Evolutionary conservation across 768 basidiomycete genomes (phyloP).

Genomic region (Pulveroboletus sp.): DNA sequence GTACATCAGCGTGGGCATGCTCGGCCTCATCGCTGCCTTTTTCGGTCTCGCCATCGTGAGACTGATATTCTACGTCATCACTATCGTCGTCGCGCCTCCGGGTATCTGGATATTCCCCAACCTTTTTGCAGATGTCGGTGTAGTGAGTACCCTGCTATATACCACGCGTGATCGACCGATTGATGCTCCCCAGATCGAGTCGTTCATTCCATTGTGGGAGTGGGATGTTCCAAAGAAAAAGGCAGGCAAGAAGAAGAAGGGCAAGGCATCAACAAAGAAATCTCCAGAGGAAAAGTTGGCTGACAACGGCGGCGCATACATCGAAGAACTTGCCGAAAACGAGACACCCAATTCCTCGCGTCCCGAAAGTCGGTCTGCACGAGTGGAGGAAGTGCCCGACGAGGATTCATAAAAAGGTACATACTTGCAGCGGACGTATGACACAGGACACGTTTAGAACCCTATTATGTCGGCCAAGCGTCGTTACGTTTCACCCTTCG

Average conservation of each 20-base stretch:
- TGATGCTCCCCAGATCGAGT: slow-evolving; percentile 69
- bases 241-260: slow-evolving; percentile 62
- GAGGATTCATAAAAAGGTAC: slow-evolving; percentile 33
- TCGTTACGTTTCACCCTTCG: neutral
- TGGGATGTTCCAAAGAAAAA: slow-evolving; percentile 86
- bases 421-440: neutral
- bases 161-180: neutral
- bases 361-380: slow-evolving; percentile 35
- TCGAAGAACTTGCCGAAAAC: slow-evolving; percentile 34
- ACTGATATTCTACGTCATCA: slow-evolving; percentile 90
- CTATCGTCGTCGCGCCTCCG: slow-evolving; percentile 77
- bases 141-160: slow-evolving; percentile 56
- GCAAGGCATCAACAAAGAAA: slow-evolving; percentile 30
- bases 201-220: slow-evolving; percentile 95
- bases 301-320: slow-evolving; percentile 37
- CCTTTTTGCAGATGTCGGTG: slow-evolving; percentile 96
- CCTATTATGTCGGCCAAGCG: neutral
- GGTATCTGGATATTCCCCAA: slow-evolving; percentile 99
- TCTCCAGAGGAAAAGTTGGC: slow-evolving; percentile 40
- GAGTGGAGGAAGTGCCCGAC: slow-evolving; percentile 45
- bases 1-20: slow-evolving; percentile 87
- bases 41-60: slow-evolving; percentile 88
- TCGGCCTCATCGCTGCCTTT: slow-evolving; percentile 86
- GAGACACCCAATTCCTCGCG: slow-evolving; percentile 34
- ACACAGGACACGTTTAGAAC: neutral